Conservation (phyloP, 75 land plant genomes). For the Pinus tabuliformis region DNA sequence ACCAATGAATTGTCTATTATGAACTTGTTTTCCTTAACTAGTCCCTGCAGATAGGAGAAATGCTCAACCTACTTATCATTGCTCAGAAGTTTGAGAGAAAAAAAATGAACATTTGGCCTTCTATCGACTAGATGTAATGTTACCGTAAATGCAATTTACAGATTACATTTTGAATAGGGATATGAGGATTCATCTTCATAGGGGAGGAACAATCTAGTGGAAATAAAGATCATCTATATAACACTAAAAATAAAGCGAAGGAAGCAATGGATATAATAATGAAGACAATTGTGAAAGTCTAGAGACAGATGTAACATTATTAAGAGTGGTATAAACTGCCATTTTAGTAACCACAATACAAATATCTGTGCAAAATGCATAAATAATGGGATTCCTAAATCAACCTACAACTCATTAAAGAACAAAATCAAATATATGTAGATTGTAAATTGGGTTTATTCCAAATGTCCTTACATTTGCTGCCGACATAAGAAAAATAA, state of each 20-base stretch:
- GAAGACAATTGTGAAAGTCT: neutral
- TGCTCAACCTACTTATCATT: no score
- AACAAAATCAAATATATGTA: neutral
- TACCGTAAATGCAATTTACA: neutral
- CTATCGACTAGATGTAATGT: neutral
- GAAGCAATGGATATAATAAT: neutral
- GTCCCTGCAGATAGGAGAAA: no score
- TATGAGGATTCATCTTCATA: neutral
- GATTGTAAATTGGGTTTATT: neutral
- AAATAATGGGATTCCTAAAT: conserved; percentile 5
- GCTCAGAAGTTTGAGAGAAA: no score
- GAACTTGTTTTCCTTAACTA: no score
- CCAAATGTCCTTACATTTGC: neutral
- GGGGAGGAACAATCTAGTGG: neutral
- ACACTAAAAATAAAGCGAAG: neutral
- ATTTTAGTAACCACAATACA: neutral
- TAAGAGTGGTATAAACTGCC: conserved; percentile 1
- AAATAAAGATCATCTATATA: neutral
- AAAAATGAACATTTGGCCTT: no score
- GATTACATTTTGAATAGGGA: neutral
- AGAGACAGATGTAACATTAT: neutral
- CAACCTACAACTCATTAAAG: neutral
- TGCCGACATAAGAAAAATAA: neutral
- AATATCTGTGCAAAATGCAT: conserved; percentile 4
- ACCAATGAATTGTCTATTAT: no score